phyloP scores from a whole-genome alignment of 2,329 filamentous ascomycete species.

The Epichloe sylvatica region DNA sequence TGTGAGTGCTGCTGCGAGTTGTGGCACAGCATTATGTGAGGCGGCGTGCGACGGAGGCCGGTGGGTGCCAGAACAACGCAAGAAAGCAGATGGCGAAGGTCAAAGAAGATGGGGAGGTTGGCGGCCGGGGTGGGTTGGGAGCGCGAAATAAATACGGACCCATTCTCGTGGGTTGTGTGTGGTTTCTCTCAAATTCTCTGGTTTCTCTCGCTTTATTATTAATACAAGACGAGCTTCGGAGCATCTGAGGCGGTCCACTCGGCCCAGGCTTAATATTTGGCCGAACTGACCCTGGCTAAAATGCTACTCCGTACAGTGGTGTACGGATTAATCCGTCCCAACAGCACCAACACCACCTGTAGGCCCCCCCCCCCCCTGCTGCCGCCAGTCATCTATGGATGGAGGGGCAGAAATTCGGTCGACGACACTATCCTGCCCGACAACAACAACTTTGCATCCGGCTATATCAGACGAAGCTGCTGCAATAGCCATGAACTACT shows the following conservation, averaged over 20 bases:
- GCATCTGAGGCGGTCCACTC: not conserved
- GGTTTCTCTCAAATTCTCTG: not conserved
- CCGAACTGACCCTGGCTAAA: not conserved
- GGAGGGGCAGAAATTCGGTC: slow-evolving; percentile 4
- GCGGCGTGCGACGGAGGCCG: slow-evolving; percentile 12
- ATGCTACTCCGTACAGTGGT: too few relatives aligned
- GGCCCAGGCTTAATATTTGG: not conserved
- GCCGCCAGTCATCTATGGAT: not conserved
- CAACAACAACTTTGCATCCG: not conserved
- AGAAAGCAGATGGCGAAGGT: slow-evolving; percentile 1
- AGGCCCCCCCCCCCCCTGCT: too few relatives aligned
- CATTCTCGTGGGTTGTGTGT: slow-evolving; percentile 2
- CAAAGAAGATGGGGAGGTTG: slow-evolving; percentile 2
- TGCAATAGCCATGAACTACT: not conserved
- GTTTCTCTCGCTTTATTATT: not conserved
- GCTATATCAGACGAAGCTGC: not conserved
- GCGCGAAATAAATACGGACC: slow-evolving; percentile 6
- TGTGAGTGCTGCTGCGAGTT: slow-evolving; percentile 16
- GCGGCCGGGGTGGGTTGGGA: slow-evolving; percentile 3
- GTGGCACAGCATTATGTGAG: slow-evolving; percentile 24
- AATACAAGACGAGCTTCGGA: not conserved
- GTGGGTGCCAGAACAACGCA: slow-evolving; percentile 4
- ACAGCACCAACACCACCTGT: too few relatives aligned
- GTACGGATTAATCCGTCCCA: too few relatives aligned
- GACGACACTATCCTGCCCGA: not conserved